A percentile compares a stretch with the other conserved stretches of the same genome.
phyloP scores from a whole-genome alignment of 805 yeast species.

The Candida ortonii region DNA sequence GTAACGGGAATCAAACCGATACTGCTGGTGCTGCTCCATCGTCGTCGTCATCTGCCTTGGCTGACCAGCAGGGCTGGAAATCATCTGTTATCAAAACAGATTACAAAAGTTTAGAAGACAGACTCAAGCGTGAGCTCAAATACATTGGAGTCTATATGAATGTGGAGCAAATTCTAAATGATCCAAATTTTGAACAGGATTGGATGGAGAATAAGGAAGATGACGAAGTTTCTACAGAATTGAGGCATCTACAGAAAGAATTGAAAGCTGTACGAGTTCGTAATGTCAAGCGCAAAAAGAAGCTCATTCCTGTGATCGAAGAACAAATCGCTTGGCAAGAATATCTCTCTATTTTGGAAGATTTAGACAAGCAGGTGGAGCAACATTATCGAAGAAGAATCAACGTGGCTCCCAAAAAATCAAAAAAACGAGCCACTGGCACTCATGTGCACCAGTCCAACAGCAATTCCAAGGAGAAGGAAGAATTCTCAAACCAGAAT shows the following conservation, averaged over 20 bases:
- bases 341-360: slow-evolving; percentile 84
- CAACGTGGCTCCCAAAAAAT: slow-evolving; percentile 63
- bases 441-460: slow-evolving; percentile 20
- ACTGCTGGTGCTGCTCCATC: slow-evolving; percentile 9
- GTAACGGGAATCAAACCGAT: slow-evolving; percentile 6
- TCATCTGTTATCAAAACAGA: slow-evolving; percentile 50
- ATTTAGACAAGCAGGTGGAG: slow-evolving; percentile 93
- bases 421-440: slow-evolving; percentile 47
- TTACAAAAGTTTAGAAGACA: slow-evolving; percentile 79
- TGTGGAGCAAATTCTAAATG: slow-evolving; percentile 40
- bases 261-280: slow-evolving; percentile 56
- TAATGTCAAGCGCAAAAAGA: slow-evolving; percentile 66
- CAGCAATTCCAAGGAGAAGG: slow-evolving; percentile 24
- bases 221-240: slow-evolving; percentile 87
- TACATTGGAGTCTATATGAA: slow-evolving; percentile 88
- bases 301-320: slow-evolving; percentile 68
- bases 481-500: slow-evolving; percentile 42
- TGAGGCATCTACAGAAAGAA: slow-evolving; percentile 69
- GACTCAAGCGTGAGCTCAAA: slow-evolving; percentile 81
- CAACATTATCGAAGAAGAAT: slow-evolving; percentile 85
- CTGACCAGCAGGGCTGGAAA: slow-evolving; percentile 48
- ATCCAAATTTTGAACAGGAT: slow-evolving; percentile 44
- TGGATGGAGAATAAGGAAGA: slow-evolving; percentile 86
- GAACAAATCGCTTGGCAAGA: slow-evolving; percentile 95
- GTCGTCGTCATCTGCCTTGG: slow-evolving; percentile 26